Conservation (phyloP, 176 grass and related monocot species). For the Avena sativa region DNA sequence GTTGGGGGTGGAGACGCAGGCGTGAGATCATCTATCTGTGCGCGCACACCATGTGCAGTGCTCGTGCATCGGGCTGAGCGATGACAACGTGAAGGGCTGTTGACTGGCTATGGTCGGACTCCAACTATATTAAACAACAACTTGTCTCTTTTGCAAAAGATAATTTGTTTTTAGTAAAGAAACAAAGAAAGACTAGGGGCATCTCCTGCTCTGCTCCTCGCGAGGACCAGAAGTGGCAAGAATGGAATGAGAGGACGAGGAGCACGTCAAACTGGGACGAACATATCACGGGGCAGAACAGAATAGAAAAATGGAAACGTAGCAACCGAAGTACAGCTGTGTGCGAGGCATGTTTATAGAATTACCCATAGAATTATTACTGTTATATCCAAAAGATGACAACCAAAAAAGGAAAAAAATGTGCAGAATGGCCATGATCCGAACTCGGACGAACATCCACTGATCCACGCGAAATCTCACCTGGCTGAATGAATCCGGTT, state of each 20-base stretch:
- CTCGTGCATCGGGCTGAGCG: conserved; percentile 8
- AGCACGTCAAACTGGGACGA: conserved; percentile 3
- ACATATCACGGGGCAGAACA: neutral
- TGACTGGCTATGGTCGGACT: neutral
- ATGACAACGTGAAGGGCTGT: neutral
- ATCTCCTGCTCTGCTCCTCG: neutral
- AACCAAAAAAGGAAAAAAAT: too few species aligned
- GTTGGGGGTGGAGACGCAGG: neutral
- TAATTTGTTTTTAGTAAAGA: neutral
- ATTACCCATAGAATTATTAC: too few species aligned
- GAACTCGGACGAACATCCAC: neutral
- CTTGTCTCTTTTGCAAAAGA: neutral
- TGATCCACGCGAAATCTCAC: neutral
- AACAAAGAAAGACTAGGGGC: neutral
- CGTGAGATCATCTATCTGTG: conserved; percentile 37
- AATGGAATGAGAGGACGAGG: neutral
- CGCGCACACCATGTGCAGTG: conserved; percentile 32
- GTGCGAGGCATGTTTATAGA: neutral
- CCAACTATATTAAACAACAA: neutral
- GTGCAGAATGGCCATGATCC: neutral
- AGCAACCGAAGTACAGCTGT: neutral
- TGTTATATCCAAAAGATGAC: too few species aligned
- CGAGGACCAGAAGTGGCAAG: neutral
- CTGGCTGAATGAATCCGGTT: neutral
- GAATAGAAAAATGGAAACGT: neutral